Evolutionary conservation across 768 basidiomycete species (phyloP).

Genomic region (Pleurotus eryngii): DNA sequence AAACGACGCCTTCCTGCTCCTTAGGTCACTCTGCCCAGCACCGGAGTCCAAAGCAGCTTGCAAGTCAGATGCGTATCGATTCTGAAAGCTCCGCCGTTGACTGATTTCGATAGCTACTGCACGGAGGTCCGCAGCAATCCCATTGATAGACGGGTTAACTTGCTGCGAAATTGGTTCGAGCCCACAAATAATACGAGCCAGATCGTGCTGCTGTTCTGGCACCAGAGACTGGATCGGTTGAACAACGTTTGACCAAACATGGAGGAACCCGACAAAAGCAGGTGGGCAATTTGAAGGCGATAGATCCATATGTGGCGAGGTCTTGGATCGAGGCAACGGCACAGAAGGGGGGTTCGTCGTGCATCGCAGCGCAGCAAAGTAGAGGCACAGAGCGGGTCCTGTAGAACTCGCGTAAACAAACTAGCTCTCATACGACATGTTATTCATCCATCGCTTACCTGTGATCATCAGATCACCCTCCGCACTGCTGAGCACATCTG

Average conservation of each 20-base stretch:
- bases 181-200: conserved; percentile 75
- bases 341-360: conserved; percentile 78
- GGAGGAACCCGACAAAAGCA: conserved; percentile 63
- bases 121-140: conserved; percentile 77
- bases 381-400: conserved; percentile 82
- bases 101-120: conserved; percentile 87
- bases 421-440: neutral
- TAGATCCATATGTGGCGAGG: conserved; percentile 49
- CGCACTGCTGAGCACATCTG: conserved; percentile 70
- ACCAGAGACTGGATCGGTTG: conserved; percentile 49
- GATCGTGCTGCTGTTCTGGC: conserved; percentile 74
- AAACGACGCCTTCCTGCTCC: conserved; percentile 53
- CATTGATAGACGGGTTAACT: conserved; percentile 38
- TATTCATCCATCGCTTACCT: conserved; percentile 37
- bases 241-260: conserved; percentile 69
- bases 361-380: conserved; percentile 78
- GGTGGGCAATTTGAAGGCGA: conserved; percentile 68
- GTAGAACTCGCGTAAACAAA: neutral
- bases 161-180: conserved; percentile 47
- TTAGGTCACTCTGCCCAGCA: conserved; percentile 21
- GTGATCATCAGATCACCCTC: conserved; percentile 86
- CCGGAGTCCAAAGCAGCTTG: conserved; percentile 79
- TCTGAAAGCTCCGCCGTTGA: conserved; percentile 80
- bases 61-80: conserved; percentile 68
- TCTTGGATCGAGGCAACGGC: conserved; percentile 65